Base-by-base conservation (phyloP, 1,139 yeast species). In the Tardiomyces depauwii region DNA sequence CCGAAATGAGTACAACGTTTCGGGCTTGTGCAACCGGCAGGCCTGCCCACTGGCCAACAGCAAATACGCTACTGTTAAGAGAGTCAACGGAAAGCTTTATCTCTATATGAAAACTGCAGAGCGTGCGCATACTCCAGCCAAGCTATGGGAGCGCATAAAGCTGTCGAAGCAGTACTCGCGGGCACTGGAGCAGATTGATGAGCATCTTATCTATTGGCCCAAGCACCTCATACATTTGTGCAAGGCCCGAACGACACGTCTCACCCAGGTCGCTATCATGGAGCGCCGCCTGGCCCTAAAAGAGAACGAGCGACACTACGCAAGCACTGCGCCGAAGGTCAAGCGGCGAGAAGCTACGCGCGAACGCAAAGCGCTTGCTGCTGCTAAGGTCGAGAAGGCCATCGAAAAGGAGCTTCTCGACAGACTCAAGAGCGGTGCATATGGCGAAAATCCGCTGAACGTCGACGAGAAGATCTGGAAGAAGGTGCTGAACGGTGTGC, bases 21-120 rank as follows among this genome's bases (percentile, higher is more conserved):
- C 88, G 51, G 98, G 98, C 53, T 73, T 91, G 49, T 91, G 98
- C 65, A 77, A 80, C 46, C 79, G 98, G 61, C 91, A 82, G 64
- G 85, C 96, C 14, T 91, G 98, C 64, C 98, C 98, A 2, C 71
- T 91, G 50, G 98, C 98, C 27, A 91, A 91, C 63, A 86, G 97
- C 30, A 79, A 88, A 60, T 91, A 91, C 67, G 97, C 98, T 33
- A 91, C 98, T 0, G 94, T 91, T 44, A 83, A 91, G 58, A 82
- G 78, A 58, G 77, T 87, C 40, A 93, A 88, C 56, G 98, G 98
- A 18, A 78, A 80, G 62, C 71, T 91, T 43, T 91, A 88, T 61
- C 72, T 91, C 40, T 91, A 91, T 68, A 91, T 91, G 91, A 91
- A 91, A 64, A 91, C 97, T 1, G 95, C 94, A 1, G 98, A 91